These are phyloP conservation scores for Puccinia horiana DNA, from an alignment of 1,284 basidiomycete genomes.

Conservation along the genomic window DNA sequence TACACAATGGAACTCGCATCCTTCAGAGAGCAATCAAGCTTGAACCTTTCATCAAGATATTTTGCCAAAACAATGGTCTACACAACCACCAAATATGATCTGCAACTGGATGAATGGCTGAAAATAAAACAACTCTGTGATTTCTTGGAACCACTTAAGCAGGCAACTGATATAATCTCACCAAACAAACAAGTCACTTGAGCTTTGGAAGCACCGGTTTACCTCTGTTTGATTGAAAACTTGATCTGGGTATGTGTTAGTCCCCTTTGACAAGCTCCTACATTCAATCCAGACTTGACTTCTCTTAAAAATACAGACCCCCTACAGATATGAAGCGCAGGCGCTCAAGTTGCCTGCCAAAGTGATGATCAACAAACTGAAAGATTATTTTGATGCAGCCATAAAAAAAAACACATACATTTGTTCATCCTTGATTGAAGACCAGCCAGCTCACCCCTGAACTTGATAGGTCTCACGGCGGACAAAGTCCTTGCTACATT, in stretches of 20 bases:
- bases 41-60: neutral
- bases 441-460: neutral
- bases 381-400: neutral
- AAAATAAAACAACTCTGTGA: slow-evolving; percentile 7
- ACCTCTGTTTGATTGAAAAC: neutral
- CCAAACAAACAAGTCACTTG: neutral
- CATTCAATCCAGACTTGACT: no score
- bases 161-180: slow-evolving; percentile 4
- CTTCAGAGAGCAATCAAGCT: neutral
- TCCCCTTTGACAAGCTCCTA: no score
- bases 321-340: neutral
- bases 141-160: neutral
- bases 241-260: neutral
- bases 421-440: slow-evolving; percentile 7
- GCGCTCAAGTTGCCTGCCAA: neutral
- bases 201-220: neutral
- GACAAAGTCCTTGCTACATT: neutral
- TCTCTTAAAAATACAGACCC: neutral
- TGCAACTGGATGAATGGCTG: neutral
- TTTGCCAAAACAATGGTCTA: neutral
- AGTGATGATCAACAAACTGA: neutral
- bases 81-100: neutral
- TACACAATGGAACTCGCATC: slow-evolving; percentile 2
- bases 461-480: neutral
- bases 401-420: neutral